A percentile compares a stretch with the other conserved stretches of the same genome.
phyloP scores from a whole-genome alignment of 306 rosid species.

The Cucumis melo region DNA sequence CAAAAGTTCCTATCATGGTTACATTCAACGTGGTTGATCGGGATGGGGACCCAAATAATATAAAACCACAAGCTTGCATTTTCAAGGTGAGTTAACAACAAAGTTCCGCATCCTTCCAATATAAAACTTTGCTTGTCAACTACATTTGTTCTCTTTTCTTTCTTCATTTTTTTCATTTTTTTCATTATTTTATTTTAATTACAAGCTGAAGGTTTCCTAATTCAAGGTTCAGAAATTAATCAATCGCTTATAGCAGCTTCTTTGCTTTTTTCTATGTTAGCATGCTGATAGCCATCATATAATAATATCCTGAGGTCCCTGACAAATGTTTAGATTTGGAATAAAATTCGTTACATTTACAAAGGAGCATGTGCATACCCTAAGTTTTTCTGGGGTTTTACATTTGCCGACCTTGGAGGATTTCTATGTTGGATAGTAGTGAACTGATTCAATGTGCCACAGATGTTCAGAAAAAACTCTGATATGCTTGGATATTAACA shows the following conservation, averaged over 20 bases:
- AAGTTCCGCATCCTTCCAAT: background rate
- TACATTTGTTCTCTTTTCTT: background rate
- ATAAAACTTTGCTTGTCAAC: background rate
- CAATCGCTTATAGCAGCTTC: background rate
- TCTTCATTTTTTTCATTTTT: background rate
- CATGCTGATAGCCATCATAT: background rate
- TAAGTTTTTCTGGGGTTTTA: background rate
- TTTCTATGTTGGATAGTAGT: background rate
- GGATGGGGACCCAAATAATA: conserved; percentile 50
- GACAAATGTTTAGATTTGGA: background rate
- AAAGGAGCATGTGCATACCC: background rate
- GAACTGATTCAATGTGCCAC: background rate
- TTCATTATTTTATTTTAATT: background rate
- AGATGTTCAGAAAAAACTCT: background rate
- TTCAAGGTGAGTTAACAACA: conserved; percentile 54
- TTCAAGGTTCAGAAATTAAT: background rate
- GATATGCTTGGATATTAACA: background rate
- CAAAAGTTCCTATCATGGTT: conserved; percentile 96
- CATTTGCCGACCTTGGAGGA: background rate
- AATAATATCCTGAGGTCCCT: too few relatives aligned
- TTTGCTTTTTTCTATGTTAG: background rate
- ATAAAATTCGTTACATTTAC: background rate
- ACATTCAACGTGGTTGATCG: conserved; percentile 78
- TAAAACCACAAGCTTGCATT: conserved; percentile 92
- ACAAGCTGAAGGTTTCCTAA: background rate